Evolutionary conservation across 768 basidiomycete species (phyloP).

Genomic region (Floccularia luteovirens): DNA sequence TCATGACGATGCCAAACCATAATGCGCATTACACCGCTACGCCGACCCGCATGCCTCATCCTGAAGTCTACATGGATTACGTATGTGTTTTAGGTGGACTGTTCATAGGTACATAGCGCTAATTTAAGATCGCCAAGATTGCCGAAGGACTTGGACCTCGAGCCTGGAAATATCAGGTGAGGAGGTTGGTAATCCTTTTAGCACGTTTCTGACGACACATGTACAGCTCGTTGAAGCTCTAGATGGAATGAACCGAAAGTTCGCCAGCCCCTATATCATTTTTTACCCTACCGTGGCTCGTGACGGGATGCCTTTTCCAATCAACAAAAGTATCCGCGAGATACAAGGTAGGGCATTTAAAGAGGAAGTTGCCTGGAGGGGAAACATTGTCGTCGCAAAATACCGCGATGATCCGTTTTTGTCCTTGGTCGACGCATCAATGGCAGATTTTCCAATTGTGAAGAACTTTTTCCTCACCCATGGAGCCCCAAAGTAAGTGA

Average conservation of each 20-base stretch:
- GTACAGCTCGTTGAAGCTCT: conserved; percentile 64
- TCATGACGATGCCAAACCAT: conserved; percentile 34
- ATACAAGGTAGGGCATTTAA: conserved; percentile 58
- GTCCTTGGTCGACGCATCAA: conserved; percentile 65
- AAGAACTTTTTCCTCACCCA: conserved; percentile 75
- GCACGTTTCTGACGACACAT: background rate
- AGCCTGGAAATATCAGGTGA: conserved; percentile 69
- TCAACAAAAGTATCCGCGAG: conserved; percentile 70
- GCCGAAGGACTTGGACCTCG: conserved; percentile 63
- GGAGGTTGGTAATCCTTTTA: conserved; percentile 7
- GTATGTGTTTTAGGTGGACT: conserved; percentile 21
- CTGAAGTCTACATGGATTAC: conserved; percentile 82
- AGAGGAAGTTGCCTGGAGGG: conserved; percentile 69
- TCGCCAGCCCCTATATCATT: conserved; percentile 72
- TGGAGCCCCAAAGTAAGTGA: conserved; percentile 42
- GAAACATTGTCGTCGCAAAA: conserved; percentile 74
- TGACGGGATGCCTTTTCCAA: conserved; percentile 75
- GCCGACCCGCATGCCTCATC: conserved; percentile 67
- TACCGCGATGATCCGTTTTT: conserved; percentile 48
- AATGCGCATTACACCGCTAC: conserved; percentile 36
- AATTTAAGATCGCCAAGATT: conserved; percentile 33
- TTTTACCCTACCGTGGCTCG: conserved; percentile 74
- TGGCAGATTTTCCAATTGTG: conserved; percentile 78
- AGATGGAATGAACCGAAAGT: conserved; percentile 75
- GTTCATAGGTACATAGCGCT: conserved; percentile 1